Conservation (phyloP, 73 alveolate genomes). For the Breviolum minutum region DNA sequence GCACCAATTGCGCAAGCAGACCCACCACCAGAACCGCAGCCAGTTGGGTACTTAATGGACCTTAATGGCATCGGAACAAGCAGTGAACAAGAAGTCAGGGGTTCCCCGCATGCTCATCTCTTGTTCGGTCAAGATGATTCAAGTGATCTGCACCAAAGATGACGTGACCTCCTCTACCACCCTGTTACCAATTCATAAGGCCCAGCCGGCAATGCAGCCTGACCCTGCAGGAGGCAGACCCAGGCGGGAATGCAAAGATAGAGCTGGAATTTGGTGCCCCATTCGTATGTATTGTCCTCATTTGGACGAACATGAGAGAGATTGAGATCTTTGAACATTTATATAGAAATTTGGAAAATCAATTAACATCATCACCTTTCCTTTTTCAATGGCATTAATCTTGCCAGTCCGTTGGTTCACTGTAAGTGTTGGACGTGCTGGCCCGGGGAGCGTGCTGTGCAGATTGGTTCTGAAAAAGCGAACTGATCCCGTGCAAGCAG, state of each 20-base stretch:
- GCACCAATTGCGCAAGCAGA: background rate
- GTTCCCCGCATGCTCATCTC: no score
- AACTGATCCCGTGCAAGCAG: background rate
- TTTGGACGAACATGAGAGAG: no score
- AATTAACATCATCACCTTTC: no score
- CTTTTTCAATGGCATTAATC: no score
- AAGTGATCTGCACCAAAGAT: background rate
- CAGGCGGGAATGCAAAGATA: background rate
- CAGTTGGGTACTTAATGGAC: background rate
- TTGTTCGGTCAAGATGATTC: no score
- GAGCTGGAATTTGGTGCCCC: background rate
- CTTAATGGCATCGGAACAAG: background rate
- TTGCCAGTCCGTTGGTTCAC: background rate
- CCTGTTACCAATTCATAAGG: background rate
- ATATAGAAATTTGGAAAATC: background rate
- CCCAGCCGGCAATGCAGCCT: conserved; percentile 77
- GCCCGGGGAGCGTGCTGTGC: background rate
- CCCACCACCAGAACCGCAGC: conserved; percentile 6
- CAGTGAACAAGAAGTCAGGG: no score
- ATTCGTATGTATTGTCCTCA: no score
- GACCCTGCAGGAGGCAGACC: conserved; percentile 90
- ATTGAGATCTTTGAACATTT: no score
- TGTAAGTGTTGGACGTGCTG: background rate
- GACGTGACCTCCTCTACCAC: background rate
- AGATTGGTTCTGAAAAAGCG: conserved; percentile 69